Percentiles rank a stretch among this genome's conserved stretches.
These are phyloP conservation scores for Xylaria nigripes DNA, from an alignment of 495 filamentous ascomycete genomes.

Conservation along the genomic window DNA sequence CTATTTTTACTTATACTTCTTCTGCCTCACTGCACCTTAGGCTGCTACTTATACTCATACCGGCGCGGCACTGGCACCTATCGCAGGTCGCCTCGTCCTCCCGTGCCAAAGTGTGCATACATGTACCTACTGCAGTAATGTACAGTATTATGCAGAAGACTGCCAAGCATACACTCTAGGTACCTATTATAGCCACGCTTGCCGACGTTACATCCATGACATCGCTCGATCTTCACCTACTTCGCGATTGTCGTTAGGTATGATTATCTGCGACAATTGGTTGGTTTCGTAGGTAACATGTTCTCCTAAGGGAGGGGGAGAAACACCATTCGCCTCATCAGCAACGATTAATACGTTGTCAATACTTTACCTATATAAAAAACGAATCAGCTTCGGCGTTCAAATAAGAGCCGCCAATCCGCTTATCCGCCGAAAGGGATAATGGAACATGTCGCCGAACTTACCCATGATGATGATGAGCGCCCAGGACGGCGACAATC, in stretches of 20 bases:
- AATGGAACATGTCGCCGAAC: constrained; percentile 11
- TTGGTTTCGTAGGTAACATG: background rate
- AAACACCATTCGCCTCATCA: background rate
- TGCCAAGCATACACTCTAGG: too few relatives aligned
- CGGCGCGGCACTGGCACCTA: too few relatives aligned
- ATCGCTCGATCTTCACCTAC: background rate
- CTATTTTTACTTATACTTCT: too few relatives aligned
- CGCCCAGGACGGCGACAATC: constrained; percentile 2
- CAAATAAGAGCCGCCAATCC: background rate
- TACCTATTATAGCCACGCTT: background rate
- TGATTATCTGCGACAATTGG: background rate
- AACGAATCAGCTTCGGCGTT: too few relatives aligned
- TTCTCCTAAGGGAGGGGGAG: background rate
- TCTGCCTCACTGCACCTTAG: too few relatives aligned
- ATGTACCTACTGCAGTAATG: too few relatives aligned
- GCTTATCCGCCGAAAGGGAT: background rate
- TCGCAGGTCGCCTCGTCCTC: too few relatives aligned
- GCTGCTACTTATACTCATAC: too few relatives aligned
- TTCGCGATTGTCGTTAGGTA: background rate
- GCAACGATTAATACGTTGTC: too few relatives aligned
- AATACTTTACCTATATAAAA: too few relatives aligned
- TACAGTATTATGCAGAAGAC: too few relatives aligned
- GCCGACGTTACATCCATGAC: constrained; percentile 9
- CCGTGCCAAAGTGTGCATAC: too few relatives aligned
- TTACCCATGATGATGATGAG: background rate